phyloP scores from a whole-genome alignment of 1,284 basidiomycete genomes.

The Coniferiporia sulphurascens region DNA sequence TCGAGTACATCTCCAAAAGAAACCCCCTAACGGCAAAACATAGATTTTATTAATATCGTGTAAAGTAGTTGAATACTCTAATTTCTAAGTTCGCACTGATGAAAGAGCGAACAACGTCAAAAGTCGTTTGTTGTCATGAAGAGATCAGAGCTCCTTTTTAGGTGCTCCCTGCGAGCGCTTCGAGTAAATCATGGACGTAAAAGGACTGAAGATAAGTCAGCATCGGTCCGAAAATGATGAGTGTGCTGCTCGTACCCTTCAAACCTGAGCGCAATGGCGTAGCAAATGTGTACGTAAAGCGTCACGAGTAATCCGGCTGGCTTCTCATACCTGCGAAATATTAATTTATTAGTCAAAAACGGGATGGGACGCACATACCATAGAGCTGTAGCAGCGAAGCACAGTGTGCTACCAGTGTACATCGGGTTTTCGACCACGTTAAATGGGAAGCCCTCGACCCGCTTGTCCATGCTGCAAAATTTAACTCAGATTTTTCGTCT shows the following conservation, averaged over 20 bases:
- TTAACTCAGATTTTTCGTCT: background rate
- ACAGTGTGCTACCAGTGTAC: slow-evolving; percentile 91
- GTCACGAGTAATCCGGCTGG: slow-evolving; percentile 78
- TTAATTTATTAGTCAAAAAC: slow-evolving; percentile 11
- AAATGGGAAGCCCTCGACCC: slow-evolving; percentile 90
- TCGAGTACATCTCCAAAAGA: background rate
- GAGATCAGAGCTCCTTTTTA: slow-evolving; percentile 32
- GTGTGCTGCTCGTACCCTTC: slow-evolving; percentile 65
- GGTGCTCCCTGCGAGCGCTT: slow-evolving; percentile 38
- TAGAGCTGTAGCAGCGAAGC: slow-evolving; percentile 77
- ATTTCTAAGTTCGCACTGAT: slow-evolving; percentile 5
- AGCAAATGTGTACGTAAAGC: slow-evolving; percentile 76
- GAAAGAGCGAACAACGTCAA: background rate
- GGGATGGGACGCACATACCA: slow-evolving; percentile 48
- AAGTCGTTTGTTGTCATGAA: background rate
- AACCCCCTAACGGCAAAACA: background rate
- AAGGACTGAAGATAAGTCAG: slow-evolving; percentile 45
- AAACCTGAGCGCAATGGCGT: slow-evolving; percentile 76
- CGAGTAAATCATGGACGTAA: slow-evolving; percentile 80
- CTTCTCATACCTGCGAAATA: slow-evolving; percentile 64
- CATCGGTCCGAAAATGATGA: slow-evolving; percentile 12
- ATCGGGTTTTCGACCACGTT: slow-evolving; percentile 92
- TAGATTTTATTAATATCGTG: slow-evolving; percentile 13
- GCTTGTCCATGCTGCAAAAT: slow-evolving; percentile 62
- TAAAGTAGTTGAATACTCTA: slow-evolving; percentile 13